These are phyloP conservation scores for Paecilomyces sp. DNA, from an alignment of 2,329 filamentous ascomycete species.

Conservation along the genomic window DNA sequence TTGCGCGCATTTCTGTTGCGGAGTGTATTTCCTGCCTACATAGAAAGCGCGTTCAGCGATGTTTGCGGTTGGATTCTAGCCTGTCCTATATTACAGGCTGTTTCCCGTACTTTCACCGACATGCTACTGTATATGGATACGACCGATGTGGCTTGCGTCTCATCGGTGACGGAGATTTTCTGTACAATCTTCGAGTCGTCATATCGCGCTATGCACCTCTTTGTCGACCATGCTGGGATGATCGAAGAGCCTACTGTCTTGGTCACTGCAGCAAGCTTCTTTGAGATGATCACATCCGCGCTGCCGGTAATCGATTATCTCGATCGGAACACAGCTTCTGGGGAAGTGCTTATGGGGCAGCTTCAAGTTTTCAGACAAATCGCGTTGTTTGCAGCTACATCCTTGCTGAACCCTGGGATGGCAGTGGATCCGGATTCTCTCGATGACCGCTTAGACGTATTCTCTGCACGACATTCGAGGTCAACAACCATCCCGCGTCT, in stretches of 20 bases:
- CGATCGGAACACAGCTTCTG: conserved; percentile 23
- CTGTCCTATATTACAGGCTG: conserved; percentile 45
- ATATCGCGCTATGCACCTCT: conserved; percentile 25
- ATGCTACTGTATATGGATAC: conserved; percentile 41
- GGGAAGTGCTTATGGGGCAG: conserved; percentile 18
- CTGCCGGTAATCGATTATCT: conserved; percentile 43
- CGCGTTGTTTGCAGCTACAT: conserved; percentile 23
- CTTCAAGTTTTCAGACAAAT: conserved; percentile 36
- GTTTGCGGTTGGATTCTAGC: conserved; percentile 46
- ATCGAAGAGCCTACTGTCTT: conserved; percentile 35
- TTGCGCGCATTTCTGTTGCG: conserved; percentile 47
- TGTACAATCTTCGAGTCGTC: conserved; percentile 31
- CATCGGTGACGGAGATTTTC: conserved; percentile 29
- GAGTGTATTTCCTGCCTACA: conserved; percentile 51
- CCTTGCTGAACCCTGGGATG: conserved; percentile 16
- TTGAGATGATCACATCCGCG: conserved; percentile 34
- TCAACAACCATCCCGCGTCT: conserved; percentile 7
- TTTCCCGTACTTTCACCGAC: conserved; percentile 34
- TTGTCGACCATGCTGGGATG: conserved; percentile 25
- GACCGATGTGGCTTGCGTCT: conserved; percentile 30
- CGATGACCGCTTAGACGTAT: neutral
- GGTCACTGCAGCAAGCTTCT: conserved; percentile 28
- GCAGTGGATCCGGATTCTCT: conserved; percentile 3
- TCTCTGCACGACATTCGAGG: neutral
- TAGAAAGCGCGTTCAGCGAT: conserved; percentile 41